Evolutionary conservation across 2,329 filamentous ascomycete species (phyloP).

Genomic region (Aspergillus luchuensis): DNA sequence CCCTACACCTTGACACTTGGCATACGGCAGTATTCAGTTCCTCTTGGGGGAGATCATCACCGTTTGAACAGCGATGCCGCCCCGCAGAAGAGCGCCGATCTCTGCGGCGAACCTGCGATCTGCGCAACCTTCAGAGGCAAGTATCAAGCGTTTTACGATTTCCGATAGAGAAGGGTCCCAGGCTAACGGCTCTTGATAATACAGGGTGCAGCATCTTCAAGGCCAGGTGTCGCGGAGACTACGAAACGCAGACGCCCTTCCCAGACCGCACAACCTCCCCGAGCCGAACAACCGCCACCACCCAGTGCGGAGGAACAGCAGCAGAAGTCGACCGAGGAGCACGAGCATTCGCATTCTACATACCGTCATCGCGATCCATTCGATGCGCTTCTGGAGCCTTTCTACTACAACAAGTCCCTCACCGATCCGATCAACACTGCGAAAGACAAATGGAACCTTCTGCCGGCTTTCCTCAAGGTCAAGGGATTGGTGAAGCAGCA

Average conservation of each 20-base stretch:
- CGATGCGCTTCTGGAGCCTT: conserved; percentile 67
- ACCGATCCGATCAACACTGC: conserved; percentile 71
- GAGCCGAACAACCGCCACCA: conserved; percentile 20
- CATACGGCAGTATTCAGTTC: conserved; percentile 1
- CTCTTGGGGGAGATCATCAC: background rate
- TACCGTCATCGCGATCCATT: conserved; percentile 49
- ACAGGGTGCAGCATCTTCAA: conserved; percentile 21
- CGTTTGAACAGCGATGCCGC: conserved; percentile 34
- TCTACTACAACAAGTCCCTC: conserved; percentile 68
- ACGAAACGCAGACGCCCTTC: conserved; percentile 32
- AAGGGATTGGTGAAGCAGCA: conserved; percentile 97
- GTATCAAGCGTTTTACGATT: conserved; percentile 30
- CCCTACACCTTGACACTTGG: conserved; percentile 1
- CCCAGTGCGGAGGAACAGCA: conserved; percentile 20
- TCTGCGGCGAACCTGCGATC: conserved; percentile 30
- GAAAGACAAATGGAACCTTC: conserved; percentile 89
- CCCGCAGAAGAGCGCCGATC: conserved; percentile 39
- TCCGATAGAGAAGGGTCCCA: background rate
- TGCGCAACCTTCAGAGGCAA: conserved; percentile 36
- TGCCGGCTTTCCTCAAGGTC: conserved; percentile 97
- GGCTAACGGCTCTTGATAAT: conserved; percentile 16
- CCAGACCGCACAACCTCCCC: conserved; percentile 26
- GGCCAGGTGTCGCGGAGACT: conserved; percentile 21
- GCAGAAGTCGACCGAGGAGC: conserved; percentile 22
- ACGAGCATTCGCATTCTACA: conserved; percentile 23